Evolutionary conservation across 2,329 filamentous ascomycete species (phyloP).

Genomic region (Colletotrichum tanaceti): DNA sequence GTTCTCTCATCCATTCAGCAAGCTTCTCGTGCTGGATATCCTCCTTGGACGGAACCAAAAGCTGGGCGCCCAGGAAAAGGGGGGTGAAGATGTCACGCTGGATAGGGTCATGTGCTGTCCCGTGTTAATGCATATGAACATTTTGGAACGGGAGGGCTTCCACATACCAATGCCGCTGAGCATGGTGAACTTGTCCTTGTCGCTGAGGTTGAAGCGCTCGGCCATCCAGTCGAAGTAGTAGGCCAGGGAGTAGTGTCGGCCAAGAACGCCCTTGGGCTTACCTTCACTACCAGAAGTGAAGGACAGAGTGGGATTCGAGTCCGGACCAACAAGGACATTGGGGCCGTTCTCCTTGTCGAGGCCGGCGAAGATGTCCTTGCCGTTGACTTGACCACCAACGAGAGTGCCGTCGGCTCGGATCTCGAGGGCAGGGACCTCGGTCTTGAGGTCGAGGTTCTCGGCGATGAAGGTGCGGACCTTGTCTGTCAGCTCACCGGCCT

Average conservation of each 20-base stretch:
- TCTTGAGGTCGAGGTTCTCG: slow-evolving; percentile 77
- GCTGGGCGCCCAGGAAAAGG: slow-evolving; percentile 73
- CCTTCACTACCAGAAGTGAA: slow-evolving; percentile 79
- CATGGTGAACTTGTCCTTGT: slow-evolving; percentile 82
- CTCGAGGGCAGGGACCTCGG: slow-evolving; percentile 78
- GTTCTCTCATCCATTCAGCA: slow-evolving; percentile 82
- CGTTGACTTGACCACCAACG: slow-evolving; percentile 73
- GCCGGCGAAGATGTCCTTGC: slow-evolving; percentile 73
- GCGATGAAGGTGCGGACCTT: slow-evolving; percentile 73
- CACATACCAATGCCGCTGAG: slow-evolving; percentile 72
- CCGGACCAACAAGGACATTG: slow-evolving; percentile 84
- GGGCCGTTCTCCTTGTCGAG: slow-evolving; percentile 65
- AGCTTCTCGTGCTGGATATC: slow-evolving; percentile 88
- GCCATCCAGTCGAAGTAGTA: slow-evolving; percentile 97
- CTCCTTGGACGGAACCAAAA: slow-evolving; percentile 57
- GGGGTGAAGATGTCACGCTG: slow-evolving; percentile 88
- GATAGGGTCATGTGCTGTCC: slow-evolving; percentile 73
- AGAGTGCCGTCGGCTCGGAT: slow-evolving; percentile 78
- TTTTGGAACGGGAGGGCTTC: background rate
- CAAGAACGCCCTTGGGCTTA: slow-evolving; percentile 66
- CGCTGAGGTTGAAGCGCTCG: slow-evolving; percentile 75
- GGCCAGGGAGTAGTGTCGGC: slow-evolving; percentile 86
- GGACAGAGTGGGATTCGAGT: slow-evolving; percentile 80
- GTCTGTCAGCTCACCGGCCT: slow-evolving; percentile 67
- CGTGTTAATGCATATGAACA: slow-evolving; percentile 4